phyloP scores from a whole-genome alignment of 495 filamentous ascomycete species.

The Parachaetomium inaequale region DNA sequence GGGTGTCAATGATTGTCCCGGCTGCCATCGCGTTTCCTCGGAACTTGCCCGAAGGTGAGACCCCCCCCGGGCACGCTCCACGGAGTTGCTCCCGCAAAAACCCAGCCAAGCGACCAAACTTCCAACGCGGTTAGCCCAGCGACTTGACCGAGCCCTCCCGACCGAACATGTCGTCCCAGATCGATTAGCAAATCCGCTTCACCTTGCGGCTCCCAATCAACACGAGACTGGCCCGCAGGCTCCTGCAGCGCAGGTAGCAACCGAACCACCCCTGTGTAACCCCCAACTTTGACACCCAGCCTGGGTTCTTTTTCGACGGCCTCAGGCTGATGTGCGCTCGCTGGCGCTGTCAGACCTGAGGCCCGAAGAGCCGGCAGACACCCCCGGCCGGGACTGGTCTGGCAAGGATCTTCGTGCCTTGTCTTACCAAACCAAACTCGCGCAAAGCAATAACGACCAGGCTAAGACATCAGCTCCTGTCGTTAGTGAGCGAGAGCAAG shows the following conservation, averaged over 20 bases:
- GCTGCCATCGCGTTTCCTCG: neutral
- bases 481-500: neutral
- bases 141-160: slow-evolving; percentile 7
- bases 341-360: slow-evolving; percentile 11
- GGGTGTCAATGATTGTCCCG: neutral
- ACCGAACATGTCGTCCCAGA: neutral
- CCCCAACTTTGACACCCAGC: slow-evolving; percentile 7
- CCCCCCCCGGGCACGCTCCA: no score
- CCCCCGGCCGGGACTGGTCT: neutral
- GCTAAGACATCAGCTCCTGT: neutral
- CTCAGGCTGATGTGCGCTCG: slow-evolving; percentile 1
- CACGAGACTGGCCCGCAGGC: neutral
- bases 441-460: neutral
- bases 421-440: neutral
- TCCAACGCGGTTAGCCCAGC: neutral
- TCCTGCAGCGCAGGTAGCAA: neutral
- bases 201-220: neutral
- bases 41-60: neutral
- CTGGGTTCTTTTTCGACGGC: neutral
- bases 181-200: neutral
- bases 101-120: neutral
- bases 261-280: slow-evolving; percentile 8
- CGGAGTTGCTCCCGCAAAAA: neutral
- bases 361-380: slow-evolving; percentile 18
- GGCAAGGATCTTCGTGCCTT: neutral